Conservation (phyloP, 306 rosid genomes). For the Rubus idaeus region DNA sequence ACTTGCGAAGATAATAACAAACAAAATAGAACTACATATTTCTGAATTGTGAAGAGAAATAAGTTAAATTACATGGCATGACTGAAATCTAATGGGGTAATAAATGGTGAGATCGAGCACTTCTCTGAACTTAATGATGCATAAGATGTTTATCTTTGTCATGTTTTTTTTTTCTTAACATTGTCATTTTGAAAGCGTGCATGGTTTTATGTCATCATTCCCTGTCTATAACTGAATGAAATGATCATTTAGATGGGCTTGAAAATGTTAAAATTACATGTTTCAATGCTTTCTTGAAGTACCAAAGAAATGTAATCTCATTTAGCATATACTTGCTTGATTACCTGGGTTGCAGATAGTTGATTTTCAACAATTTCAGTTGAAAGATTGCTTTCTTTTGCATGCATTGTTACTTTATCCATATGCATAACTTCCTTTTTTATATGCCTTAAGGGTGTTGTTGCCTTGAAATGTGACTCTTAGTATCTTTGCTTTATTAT, state of each 20-base stretch:
- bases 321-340: neutral
- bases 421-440: neutral
- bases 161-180: neutral
- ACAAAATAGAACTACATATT: constrained; percentile 1
- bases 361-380: neutral
- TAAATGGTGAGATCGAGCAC: neutral
- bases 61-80: neutral
- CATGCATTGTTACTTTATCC: neutral
- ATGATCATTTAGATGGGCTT: neutral
- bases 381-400: neutral
- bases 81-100: neutral
- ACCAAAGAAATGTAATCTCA: neutral
- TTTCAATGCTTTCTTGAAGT: neutral
- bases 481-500: neutral
- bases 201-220: neutral
- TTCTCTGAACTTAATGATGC: neutral
- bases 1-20: neutral
- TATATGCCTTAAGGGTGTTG: neutral
- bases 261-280: neutral
- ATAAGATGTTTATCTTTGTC: neutral
- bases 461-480: neutral
- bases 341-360: neutral
- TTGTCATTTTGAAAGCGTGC: neutral
- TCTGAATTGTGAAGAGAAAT: neutral
- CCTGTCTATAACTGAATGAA: neutral